phyloP scores from a whole-genome alignment of 1,284 basidiomycete species.

The Coniferiporia sulphurascens region DNA sequence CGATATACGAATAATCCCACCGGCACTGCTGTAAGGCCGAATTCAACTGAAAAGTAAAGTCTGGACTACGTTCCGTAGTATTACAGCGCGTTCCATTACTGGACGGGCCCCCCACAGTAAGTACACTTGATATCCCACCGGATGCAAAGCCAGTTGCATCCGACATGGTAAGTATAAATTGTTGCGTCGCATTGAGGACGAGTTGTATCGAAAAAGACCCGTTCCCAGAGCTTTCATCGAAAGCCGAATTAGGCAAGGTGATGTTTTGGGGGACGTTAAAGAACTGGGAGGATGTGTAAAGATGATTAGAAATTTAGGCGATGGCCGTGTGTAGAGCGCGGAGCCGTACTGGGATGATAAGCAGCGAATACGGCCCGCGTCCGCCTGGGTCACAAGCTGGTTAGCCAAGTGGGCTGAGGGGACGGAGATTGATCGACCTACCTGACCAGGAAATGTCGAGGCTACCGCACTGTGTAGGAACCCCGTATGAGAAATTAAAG shows the following conservation, averaged over 20 bases:
- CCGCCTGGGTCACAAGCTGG: constrained; percentile 43
- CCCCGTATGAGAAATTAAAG: constrained; percentile 48
- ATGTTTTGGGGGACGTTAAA: constrained; percentile 51
- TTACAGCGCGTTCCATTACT: constrained; percentile 46
- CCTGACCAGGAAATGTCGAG: constrained; percentile 60
- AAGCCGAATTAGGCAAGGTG: constrained; percentile 51
- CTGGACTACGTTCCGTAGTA: constrained; percentile 40
- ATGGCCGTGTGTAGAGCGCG: constrained; percentile 2
- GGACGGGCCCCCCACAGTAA: constrained; percentile 48
- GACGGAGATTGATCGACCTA: constrained; percentile 28
- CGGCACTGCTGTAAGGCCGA: constrained; percentile 58
- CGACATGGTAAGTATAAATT: constrained; percentile 62
- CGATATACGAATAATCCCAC: constrained; percentile 29
- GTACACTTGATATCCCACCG: constrained; percentile 51
- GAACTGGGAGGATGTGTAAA: constrained; percentile 31
- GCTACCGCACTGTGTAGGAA: constrained; percentile 56
- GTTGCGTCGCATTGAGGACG: constrained; percentile 33
- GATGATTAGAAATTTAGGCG: not conserved
- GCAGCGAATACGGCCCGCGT: constrained; percentile 52
- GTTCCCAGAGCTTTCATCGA: constrained; percentile 39
- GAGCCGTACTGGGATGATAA: constrained; percentile 55
- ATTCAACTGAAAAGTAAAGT: constrained; percentile 48
- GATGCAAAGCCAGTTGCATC: constrained; percentile 64
- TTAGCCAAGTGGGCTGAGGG: constrained; percentile 10
- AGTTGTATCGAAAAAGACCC: constrained; percentile 50